These are phyloP conservation scores for Phytopythium chamaehyphon DNA, from an alignment of 352 stramenopile genomes.

Conservation along the genomic window DNA sequence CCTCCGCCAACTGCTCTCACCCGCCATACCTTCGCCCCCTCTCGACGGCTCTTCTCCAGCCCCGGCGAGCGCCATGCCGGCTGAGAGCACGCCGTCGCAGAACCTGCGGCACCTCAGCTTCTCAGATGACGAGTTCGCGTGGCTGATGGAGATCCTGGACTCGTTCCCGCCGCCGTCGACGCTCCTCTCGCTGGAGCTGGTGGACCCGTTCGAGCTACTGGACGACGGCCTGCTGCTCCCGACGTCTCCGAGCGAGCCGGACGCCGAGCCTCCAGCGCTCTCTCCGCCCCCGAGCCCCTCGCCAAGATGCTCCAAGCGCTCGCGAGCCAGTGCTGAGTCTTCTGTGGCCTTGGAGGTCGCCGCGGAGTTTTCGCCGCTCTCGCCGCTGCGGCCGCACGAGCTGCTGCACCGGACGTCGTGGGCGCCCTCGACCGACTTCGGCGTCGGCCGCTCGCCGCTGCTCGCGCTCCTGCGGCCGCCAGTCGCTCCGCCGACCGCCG, in stretches of 20 bases:
- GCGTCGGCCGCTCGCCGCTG: no score
- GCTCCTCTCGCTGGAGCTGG: background rate
- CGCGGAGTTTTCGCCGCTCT: background rate
- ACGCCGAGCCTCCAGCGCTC: background rate
- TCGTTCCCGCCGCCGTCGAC: background rate
- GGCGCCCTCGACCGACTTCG: background rate
- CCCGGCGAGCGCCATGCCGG: background rate
- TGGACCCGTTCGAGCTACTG: background rate
- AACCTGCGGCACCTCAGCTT: background rate
- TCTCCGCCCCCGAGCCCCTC: no score
- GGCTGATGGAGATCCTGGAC: background rate
- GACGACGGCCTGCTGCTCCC: slow-evolving; percentile 1
- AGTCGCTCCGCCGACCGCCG: background rate
- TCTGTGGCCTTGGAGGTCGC: background rate
- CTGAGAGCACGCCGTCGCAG: background rate
- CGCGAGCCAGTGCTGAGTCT: background rate
- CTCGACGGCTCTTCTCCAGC: background rate
- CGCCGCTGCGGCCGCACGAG: background rate
- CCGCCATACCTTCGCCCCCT: no score
- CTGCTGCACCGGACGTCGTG: background rate
- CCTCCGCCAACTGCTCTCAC: background rate
- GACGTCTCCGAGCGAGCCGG: background rate
- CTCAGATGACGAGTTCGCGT: background rate
- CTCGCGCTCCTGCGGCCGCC: no score
- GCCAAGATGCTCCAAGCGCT: no score